phyloP scores from a whole-genome alignment of 768 basidiomycete genomes.

The Baorangia bicolor region DNA sequence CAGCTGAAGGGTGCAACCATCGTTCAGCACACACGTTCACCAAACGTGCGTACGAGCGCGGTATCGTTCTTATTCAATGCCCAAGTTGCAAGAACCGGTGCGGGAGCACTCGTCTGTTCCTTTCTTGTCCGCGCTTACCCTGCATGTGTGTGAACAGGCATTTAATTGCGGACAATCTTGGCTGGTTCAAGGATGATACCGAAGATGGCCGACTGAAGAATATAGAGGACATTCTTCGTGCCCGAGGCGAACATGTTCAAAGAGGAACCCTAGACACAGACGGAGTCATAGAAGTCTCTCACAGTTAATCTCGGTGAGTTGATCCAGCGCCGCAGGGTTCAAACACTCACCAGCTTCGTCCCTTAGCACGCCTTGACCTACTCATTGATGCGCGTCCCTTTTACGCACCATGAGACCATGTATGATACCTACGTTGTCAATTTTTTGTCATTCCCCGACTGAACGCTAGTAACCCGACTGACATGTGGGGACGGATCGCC shows the following conservation, averaged over 20 bases:
- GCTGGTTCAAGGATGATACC: slow-evolving; percentile 88
- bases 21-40: slow-evolving; percentile 90
- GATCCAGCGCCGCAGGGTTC: not conserved
- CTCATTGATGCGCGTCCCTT: not conserved
- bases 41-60: slow-evolving; percentile 78
- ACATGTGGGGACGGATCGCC: not conserved
- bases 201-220: slow-evolving; percentile 70
- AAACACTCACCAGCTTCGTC: not conserved
- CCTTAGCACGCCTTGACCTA: not conserved
- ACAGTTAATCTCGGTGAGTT: slow-evolving; percentile 19
- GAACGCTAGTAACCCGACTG: not conserved
- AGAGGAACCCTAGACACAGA: slow-evolving; percentile 45
- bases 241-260: slow-evolving; percentile 74
- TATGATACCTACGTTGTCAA: slow-evolving; percentile 10
- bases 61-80: slow-evolving; percentile 90
- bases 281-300: slow-evolving; percentile 57
- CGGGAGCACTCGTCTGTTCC: slow-evolving; percentile 21
- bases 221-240: slow-evolving; percentile 77
- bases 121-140: not conserved
- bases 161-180: slow-evolving; percentile 85
- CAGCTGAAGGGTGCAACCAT: slow-evolving; percentile 65
- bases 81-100: slow-evolving; percentile 88
- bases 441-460: not conserved
- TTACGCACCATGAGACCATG: not conserved
- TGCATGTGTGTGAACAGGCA: slow-evolving; percentile 44